Conservation (phyloP, 78 protist species). For the Salpingoeca rosetta region DNA sequence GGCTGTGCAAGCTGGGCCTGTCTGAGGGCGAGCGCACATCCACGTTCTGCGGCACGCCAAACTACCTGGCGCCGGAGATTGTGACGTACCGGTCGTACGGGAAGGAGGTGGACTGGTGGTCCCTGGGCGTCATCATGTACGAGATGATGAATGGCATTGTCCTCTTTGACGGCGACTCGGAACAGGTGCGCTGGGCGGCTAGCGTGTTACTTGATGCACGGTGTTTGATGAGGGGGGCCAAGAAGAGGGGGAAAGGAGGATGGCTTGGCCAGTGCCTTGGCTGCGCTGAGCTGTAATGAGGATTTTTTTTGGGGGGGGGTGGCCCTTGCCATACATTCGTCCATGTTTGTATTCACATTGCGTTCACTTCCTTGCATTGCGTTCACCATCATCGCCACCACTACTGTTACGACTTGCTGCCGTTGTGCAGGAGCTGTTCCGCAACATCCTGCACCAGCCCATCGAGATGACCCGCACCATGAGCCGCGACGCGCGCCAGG, state of each 20-base stretch:
- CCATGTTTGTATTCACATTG: no score
- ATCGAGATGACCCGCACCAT: neutral
- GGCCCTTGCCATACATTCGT: no score
- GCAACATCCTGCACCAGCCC: conserved; percentile 13
- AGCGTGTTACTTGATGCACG: no score
- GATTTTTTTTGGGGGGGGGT: no score
- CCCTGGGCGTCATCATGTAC: conserved; percentile 54
- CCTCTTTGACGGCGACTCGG: conserved; percentile 43
- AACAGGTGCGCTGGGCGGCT: no score
- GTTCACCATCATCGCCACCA: no score
- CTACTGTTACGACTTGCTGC: no score
- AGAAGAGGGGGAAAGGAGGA: no score
- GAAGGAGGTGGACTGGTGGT: conserved; percentile 77
- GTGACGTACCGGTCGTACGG: conserved; percentile 42
- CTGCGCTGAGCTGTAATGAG: no score
- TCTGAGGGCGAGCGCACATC: conserved; percentile 28
- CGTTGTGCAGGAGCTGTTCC: conserved; percentile 55
- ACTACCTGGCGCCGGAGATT: conserved; percentile 84
- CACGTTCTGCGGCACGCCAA: conserved; percentile 92
- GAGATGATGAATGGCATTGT: conserved; percentile 59
- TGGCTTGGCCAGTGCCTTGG: no score
- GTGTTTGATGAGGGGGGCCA: no score
- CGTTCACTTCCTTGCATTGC: no score
- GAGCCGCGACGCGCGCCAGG: neutral
- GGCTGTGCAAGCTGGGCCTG: conserved; percentile 37